These are phyloP conservation scores for Cladophialophora immunda DNA, from an alignment of 2,329 filamentous ascomycete genomes.

Conservation along the genomic window DNA sequence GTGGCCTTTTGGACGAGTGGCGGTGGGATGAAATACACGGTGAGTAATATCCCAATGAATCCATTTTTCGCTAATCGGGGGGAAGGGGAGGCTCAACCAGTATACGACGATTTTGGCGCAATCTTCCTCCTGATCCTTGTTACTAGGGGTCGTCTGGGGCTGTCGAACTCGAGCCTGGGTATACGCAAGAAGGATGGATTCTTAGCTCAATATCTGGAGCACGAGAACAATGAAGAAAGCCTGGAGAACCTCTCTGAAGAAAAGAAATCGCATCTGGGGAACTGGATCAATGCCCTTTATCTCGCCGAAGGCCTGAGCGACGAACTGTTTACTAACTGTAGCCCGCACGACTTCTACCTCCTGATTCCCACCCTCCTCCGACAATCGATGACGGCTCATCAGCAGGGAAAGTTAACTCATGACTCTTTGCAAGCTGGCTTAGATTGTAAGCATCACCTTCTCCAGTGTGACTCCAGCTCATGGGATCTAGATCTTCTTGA, in stretches of 20 bases:
- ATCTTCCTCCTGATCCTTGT: slow-evolving; percentile 67
- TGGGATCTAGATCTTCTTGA: slow-evolving; percentile 63
- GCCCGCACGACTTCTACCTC: slow-evolving; percentile 70
- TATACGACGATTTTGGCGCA: slow-evolving; percentile 72
- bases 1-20: slow-evolving; percentile 68
- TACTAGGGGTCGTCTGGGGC: slow-evolving; percentile 65
- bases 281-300: slow-evolving; percentile 69
- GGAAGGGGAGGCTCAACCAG: slow-evolving; percentile 66
- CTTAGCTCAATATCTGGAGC: slow-evolving; percentile 62
- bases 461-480: slow-evolving; percentile 29
- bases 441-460: slow-evolving; percentile 60
- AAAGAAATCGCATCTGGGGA: slow-evolving; percentile 64
- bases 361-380: slow-evolving; percentile 69
- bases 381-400: slow-evolving; percentile 67
- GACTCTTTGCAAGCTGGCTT: slow-evolving; percentile 69
- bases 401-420: slow-evolving; percentile 62
- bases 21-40: slow-evolving; percentile 70
- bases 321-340: slow-evolving; percentile 70
- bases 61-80: slow-evolving; percentile 36
- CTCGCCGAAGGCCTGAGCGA: slow-evolving; percentile 70
- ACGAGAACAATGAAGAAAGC: slow-evolving; percentile 56
- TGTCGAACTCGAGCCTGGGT: slow-evolving; percentile 62
- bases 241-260: slow-evolving; percentile 63
- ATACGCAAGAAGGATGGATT: slow-evolving; percentile 62
- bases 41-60: slow-evolving; percentile 35